Conservation (phyloP, 768 basidiomycete species). For the Lactarius hengduanensis region DNA sequence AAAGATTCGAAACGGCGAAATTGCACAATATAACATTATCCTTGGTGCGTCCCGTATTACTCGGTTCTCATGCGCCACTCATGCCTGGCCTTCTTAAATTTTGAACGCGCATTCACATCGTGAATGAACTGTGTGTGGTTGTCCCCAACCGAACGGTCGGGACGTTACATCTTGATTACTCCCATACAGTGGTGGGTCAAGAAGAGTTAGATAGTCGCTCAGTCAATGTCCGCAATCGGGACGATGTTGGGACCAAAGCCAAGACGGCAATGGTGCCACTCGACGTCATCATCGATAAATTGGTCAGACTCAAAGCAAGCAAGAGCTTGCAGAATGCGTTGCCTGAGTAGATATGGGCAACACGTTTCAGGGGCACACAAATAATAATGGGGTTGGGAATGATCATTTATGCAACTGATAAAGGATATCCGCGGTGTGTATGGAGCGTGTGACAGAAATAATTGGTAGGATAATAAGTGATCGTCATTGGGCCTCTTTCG, state of each 20-base stretch:
- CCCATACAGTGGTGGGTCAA: conserved; percentile 80
- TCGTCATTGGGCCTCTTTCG: too few species aligned
- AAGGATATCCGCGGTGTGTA: background rate
- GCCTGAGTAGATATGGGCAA: conserved; percentile 30
- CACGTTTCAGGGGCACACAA: background rate
- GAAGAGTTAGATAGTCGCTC: conserved; percentile 83
- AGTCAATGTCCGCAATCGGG: conserved; percentile 95
- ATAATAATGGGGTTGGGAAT: background rate
- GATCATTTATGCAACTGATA: background rate
- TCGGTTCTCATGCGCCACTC: background rate
- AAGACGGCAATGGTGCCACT: conserved; percentile 73
- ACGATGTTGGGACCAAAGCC: conserved; percentile 85
- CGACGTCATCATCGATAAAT: conserved; percentile 65
- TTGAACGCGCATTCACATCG: background rate
- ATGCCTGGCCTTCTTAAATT: background rate
- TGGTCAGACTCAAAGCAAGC: conserved; percentile 67
- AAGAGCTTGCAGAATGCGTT: conserved; percentile 55
- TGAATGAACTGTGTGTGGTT: background rate
- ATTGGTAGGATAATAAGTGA: background rate
- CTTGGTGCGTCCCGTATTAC: conserved; percentile 57
- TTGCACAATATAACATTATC: conserved; percentile 98
- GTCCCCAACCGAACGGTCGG: background rate
- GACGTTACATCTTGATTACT: background rate
- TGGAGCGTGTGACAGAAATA: background rate
- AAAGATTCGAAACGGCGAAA: conserved; percentile 96